Percentiles rank a stretch among this genome's conserved stretches.
Conservation (phyloP, 169 alveolate species). For the Cryptosporidium baileyi region DNA sequence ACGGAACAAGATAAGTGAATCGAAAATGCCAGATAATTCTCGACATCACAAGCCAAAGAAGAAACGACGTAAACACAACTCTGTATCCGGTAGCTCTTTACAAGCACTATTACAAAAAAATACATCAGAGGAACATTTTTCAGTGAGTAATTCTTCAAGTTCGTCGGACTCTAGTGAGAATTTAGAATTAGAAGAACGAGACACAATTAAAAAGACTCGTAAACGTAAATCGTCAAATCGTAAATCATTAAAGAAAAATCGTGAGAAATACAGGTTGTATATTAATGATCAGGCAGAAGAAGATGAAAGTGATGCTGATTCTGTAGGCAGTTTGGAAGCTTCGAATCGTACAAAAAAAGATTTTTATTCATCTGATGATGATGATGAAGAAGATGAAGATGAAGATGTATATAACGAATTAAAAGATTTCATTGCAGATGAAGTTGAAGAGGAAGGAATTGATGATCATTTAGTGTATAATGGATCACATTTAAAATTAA, state of each 20-base stretch:
- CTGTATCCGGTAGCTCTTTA: background rate
- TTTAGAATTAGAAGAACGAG: background rate
- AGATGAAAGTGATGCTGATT: background rate
- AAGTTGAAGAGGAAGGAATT: slow-evolving; percentile 33
- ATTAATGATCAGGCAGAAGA: slow-evolving; percentile 59
- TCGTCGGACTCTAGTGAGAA: background rate
- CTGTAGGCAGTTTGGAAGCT: background rate
- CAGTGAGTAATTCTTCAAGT: background rate
- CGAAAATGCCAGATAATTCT: background rate
- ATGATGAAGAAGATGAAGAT: slow-evolving; percentile 51
- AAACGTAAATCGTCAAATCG: background rate
- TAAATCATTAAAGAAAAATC: background rate
- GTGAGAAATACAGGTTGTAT: background rate
- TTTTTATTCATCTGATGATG: slow-evolving; percentile 10
- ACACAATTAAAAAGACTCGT: background rate
- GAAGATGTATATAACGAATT: slow-evolving; percentile 21
- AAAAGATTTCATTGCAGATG: slow-evolving; percentile 25
- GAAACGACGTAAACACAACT: slow-evolving; percentile 37
- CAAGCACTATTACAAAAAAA: background rate
- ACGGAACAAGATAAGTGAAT: background rate
- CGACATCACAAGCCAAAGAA: slow-evolving; percentile 28
- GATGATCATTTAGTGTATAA: slow-evolving; percentile 10
- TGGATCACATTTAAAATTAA: background rate
- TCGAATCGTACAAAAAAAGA: slow-evolving; percentile 5
- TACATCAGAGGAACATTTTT: background rate